phyloP scores from a whole-genome alignment of 805 yeast genomes.

The Tetrapisispora nanseiensis region DNA sequence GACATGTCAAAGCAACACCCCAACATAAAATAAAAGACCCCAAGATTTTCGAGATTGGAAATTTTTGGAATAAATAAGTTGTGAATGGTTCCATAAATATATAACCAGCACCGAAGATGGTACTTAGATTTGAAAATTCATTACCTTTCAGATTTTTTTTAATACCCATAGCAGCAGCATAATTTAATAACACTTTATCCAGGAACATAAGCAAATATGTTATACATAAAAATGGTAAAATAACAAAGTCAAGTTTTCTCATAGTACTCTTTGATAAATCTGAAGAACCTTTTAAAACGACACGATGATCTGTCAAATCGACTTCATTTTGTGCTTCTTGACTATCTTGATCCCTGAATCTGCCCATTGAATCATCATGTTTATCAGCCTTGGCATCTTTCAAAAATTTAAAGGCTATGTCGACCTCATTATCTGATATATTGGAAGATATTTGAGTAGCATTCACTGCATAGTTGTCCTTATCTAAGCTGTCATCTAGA shows the following conservation, averaged over 20 bases:
- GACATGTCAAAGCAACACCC: constrained; percentile 45
- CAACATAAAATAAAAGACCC: constrained; percentile 39
- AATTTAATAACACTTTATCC: constrained; percentile 49
- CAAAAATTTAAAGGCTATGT: constrained; percentile 16
- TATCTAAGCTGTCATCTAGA: neutral
- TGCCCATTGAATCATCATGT: neutral
- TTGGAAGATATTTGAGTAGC: neutral
- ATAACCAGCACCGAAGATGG: constrained; percentile 45
- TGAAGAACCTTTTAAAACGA: constrained; percentile 20
- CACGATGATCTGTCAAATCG: neutral
- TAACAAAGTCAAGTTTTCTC: constrained; percentile 38
- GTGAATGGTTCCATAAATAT: constrained; percentile 46
- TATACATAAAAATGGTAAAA: constrained; percentile 42
- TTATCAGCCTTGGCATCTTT: constrained; percentile 4
- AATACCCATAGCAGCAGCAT: constrained; percentile 59
- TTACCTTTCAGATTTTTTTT: constrained; percentile 38
- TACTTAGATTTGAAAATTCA: constrained; percentile 43
- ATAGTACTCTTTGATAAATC: constrained; percentile 14
- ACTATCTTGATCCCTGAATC: neutral
- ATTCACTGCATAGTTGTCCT: neutral
- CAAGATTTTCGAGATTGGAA: constrained; percentile 45
- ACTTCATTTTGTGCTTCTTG: neutral
- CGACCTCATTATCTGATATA: constrained; percentile 3
- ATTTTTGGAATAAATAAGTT: constrained; percentile 38
- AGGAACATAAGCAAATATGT: constrained; percentile 49